Evolutionary conservation across 2,329 filamentous ascomycete species (phyloP), one percentile per base, ranked within the genome.

Genomic region (Claviceps maximensis): DNA sequence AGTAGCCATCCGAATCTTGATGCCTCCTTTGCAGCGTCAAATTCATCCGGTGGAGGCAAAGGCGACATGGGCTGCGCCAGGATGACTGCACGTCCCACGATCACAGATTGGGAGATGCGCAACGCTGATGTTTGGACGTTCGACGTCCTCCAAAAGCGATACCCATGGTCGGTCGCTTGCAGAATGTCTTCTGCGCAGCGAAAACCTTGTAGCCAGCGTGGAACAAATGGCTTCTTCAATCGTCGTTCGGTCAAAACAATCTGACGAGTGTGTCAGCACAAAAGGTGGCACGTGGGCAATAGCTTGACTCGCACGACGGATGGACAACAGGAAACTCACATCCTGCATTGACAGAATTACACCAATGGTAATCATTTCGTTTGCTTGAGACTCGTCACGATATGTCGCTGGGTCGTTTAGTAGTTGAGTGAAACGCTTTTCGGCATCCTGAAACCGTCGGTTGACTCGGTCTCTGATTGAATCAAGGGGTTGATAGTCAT

Each of bases 281-380:
- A n/a, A n/a, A n/a, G 21, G 4, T 13, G n/a, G 5, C 5, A 40
- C 13, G 15, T 15, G 15, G 21, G 15, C 4, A 4, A 49, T 41
- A 12, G 33, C 4, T 41, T 2, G 9, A 12, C 19, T 8, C 15
- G 15, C 17, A 5, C 7, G 4, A 33, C 13, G 19, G 12, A n/a
- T 10, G 31, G 9, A 7, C 17, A 21, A 21, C 15, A 17, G 10
- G 33, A n/a, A 50, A 61, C 67, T 58, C 55, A 69, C 67, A 55
- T 70, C 68, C 58, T 69, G 68, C 68, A 70, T 70, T 1, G 68
- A 69, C 8, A 70, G 59, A 40, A 70, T 61, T 1, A 66, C 62
- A 4, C 63, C 60, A 54, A 71, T 67, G 5, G 68, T 69, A 27
- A 72, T 63, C 2, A 69, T 56, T 41, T 70, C 65, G 19, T 62